Evolutionary conservation across 148 eudicot genomes (phyloP).

Genomic region (Agrostemma githago): DNA sequence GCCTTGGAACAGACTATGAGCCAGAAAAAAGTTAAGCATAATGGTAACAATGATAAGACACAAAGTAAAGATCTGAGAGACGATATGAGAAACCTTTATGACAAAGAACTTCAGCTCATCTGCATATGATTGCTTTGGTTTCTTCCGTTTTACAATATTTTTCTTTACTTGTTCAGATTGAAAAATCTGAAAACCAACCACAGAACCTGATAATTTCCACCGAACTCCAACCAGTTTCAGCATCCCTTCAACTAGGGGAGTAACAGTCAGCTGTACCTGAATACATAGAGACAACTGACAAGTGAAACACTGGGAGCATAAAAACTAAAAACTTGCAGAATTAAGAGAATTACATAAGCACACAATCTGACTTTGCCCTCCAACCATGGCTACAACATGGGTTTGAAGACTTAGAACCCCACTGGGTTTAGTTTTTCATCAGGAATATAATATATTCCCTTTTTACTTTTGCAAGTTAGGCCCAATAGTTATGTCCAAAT

Average conservation of each 20-base stretch:
- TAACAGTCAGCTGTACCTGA: conserved; percentile 76
- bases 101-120: conserved; percentile 66
- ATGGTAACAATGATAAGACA: conserved; percentile 8
- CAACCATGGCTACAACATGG: not conserved
- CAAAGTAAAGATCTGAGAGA: not conserved
- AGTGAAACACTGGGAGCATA: conserved; percentile 7
- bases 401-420: too few relatives aligned
- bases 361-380: not conserved
- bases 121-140: conserved; percentile 36
- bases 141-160: conserved; percentile 50
- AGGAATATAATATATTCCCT: too few relatives aligned
- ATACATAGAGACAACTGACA: conserved; percentile 12
- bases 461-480: too few relatives aligned
- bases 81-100: conserved; percentile 54
- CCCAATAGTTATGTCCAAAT: too few relatives aligned
- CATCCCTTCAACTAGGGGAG: conserved; percentile 73
- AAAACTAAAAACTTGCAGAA: not conserved
- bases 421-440: too few relatives aligned
- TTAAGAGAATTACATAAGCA: not conserved
- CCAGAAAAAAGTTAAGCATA: conserved; percentile 6
- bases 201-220: conserved; percentile 91
- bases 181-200: conserved; percentile 67
- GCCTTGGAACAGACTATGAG: conserved; percentile 70
- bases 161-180: conserved; percentile 47
- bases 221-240: conserved; percentile 77